These are phyloP conservation scores for Suillus luteus DNA, from an alignment of 768 basidiomycete genomes.

Conservation along the genomic window DNA sequence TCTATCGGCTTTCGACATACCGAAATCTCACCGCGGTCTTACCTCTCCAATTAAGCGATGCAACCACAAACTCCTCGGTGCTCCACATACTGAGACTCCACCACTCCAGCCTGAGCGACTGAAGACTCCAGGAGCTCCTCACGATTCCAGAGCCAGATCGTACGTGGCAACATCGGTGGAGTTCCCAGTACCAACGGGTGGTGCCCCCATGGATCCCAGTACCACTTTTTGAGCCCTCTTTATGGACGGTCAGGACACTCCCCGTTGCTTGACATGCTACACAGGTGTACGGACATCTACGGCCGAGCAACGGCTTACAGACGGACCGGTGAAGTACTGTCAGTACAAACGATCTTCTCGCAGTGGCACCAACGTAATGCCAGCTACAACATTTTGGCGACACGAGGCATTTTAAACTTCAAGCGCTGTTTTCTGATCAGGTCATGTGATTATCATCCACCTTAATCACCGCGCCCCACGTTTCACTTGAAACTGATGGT, in stretches of 20 bases:
- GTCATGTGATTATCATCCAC: not conserved
- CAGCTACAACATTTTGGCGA: not conserved
- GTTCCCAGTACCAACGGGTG: too few species aligned
- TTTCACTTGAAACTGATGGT: not conserved
- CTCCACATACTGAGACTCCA: not conserved
- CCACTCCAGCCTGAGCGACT: too few species aligned
- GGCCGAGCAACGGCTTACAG: not conserved
- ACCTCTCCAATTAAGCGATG: not conserved
- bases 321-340: too few species aligned
- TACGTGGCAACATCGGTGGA: too few species aligned
- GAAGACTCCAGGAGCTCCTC: not conserved
- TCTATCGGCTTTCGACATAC: not conserved
- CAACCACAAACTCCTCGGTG: not conserved
- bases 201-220: too few species aligned
- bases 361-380: not conserved
- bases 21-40: conserved; percentile 1
- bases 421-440: not conserved
- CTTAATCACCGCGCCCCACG: conserved; percentile 17
- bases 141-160: not conserved
- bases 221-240: not conserved
- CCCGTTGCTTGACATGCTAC: not conserved
- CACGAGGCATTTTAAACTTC: not conserved
- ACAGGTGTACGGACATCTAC: not conserved
- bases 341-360: too few species aligned
- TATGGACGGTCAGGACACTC: not conserved